phyloP scores from a whole-genome alignment of 164 flowering plant species.

The Buxus sempervirens region DNA sequence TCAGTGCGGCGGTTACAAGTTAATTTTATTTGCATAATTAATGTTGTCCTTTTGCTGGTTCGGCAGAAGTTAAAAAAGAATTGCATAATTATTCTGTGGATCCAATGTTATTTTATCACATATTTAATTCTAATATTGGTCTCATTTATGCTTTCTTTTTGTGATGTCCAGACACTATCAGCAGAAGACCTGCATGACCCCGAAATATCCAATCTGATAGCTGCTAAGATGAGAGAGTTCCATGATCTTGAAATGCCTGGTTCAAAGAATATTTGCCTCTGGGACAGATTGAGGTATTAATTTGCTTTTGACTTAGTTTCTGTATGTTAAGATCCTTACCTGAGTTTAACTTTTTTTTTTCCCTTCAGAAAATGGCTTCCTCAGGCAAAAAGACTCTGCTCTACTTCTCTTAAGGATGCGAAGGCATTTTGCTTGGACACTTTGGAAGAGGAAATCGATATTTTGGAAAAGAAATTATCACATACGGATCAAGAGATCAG shows the following conservation, averaged over 20 bases:
- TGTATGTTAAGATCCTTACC: not conserved
- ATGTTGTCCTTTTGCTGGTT: not conserved
- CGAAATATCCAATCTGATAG: conserved; percentile 69
- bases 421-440: conserved; percentile 47
- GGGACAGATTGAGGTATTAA: conserved; percentile 73
- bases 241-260: conserved; percentile 81
- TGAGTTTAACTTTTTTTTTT: not conserved
- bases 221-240: conserved; percentile 79
- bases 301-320: not conserved
- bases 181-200: conserved; percentile 76
- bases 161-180: conserved; percentile 69
- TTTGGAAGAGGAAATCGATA: conserved; percentile 46
- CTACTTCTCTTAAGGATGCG: conserved; percentile 41
- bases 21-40: too few species aligned
- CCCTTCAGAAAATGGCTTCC: conserved; percentile 71
- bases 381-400: conserved; percentile 47
- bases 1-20: too few species aligned
- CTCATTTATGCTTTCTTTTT: conserved; percentile 3
- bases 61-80: not conserved
- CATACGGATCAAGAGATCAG: conserved; percentile 43
- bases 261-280: conserved; percentile 43
- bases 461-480: conserved; percentile 45
- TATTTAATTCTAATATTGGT: not conserved
- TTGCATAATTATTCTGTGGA: not conserved
- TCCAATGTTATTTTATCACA: not conserved